These are phyloP conservation scores for Lepidium aucheri DNA, from an alignment of 345 rosid genomes.

Conservation along the genomic window DNA sequence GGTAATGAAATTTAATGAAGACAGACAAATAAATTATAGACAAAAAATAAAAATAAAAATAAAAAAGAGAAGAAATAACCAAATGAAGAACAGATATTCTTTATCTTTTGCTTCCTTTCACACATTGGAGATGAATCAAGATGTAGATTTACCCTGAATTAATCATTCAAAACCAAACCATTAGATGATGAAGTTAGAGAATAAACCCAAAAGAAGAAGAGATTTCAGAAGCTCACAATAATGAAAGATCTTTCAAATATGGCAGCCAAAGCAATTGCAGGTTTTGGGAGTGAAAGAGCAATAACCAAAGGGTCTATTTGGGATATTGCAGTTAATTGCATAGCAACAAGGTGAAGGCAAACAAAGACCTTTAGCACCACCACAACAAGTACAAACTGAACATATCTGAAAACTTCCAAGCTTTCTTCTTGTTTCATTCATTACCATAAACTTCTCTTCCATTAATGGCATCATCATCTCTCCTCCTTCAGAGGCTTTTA, in stretches of 20 bases:
- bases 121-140: constrained; percentile 31
- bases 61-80: constrained; percentile 20
- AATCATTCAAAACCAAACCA: not conserved
- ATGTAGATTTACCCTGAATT: not conserved
- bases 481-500: constrained; percentile 19
- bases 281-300: constrained; percentile 96
- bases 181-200: not conserved
- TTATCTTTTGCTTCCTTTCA: constrained; percentile 28
- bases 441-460: constrained; percentile 54
- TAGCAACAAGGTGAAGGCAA: constrained; percentile 91
- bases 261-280: constrained; percentile 94
- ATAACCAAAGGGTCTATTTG: constrained; percentile 92
- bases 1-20: constrained; percentile 22
- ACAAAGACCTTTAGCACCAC: constrained; percentile 73
- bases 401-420: constrained; percentile 84
- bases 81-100: constrained; percentile 49
- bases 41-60: constrained; percentile 31
- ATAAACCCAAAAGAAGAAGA: not conserved
- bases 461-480: constrained; percentile 46
- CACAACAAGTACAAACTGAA: constrained; percentile 93
- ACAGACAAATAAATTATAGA: constrained; percentile 7
- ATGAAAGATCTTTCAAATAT: constrained; percentile 34
- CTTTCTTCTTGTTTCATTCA: constrained; percentile 77
- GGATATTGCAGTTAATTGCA: constrained; percentile 96
- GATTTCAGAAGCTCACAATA: constrained; percentile 1